Percentiles rank a stretch among this genome's conserved stretches.
These are phyloP conservation scores for Colletotrichum sp. DNA, from an alignment of 2,329 filamentous ascomycete genomes.

Conservation along the genomic window DNA sequence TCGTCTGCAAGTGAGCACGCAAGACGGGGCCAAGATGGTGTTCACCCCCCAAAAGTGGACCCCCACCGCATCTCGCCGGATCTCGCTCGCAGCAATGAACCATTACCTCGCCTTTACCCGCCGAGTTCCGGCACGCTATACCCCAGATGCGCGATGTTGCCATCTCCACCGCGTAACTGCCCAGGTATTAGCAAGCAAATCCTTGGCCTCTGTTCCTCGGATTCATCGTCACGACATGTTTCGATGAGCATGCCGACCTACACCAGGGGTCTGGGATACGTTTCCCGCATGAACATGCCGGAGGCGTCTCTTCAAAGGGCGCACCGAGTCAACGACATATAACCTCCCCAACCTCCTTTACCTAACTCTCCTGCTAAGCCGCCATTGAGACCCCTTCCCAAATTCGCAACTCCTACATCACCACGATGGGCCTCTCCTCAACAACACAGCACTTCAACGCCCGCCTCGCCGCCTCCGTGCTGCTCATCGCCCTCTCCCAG, in stretches of 20 bases:
- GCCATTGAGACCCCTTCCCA: background rate
- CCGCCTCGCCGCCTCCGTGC: conserved; percentile 21
- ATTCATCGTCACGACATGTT: background rate
- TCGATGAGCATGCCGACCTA: background rate
- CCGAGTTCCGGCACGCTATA: background rate
- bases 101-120: background rate
- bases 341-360: background rate
- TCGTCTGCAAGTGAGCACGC: background rate
- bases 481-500: conserved; percentile 35
- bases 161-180: background rate
- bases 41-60: background rate
- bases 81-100: background rate
- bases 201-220: background rate
- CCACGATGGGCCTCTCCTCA: background rate
- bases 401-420: background rate
- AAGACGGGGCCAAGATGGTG: conserved; percentile 9
- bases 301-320: background rate
- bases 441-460: conserved; percentile 10
- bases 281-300: background rate
- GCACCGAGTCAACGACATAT: background rate
- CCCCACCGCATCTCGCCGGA: conserved; percentile 1
- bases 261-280: background rate
- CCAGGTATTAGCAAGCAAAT: background rate
- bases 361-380: background rate
- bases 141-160: background rate